These are phyloP conservation scores for Hypoxylon sp. DNA, from an alignment of 2,329 filamentous ascomycete genomes.

Conservation along the genomic window DNA sequence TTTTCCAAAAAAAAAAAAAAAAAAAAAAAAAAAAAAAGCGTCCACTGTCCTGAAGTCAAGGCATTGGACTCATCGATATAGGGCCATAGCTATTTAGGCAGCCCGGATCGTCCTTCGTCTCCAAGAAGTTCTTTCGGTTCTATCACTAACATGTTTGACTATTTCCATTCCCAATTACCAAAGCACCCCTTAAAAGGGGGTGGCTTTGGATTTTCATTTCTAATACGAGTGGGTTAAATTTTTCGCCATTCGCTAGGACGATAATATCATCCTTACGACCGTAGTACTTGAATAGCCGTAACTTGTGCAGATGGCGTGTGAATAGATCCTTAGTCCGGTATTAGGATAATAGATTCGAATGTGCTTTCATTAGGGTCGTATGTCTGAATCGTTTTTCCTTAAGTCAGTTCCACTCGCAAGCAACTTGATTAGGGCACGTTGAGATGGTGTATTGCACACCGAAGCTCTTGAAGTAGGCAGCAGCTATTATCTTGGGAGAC, in stretches of 20 bases:
- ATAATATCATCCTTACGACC: conserved; percentile 61
- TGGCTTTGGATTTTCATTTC: conserved; percentile 26
- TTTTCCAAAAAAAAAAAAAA: no score
- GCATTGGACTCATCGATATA: conserved; percentile 33
- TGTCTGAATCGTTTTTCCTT: no score
- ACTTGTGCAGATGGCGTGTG: conserved; percentile 55
- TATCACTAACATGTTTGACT: conserved; percentile 57
- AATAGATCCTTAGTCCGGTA: conserved; percentile 60
- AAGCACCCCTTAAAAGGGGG: conserved; percentile 31
- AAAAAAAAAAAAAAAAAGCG: no score
- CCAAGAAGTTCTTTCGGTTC: conserved; percentile 49
- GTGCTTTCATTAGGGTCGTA: no score
- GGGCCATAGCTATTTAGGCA: conserved; percentile 41
- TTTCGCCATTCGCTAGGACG: conserved; percentile 60
- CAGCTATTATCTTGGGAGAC: no score
- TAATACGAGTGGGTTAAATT: conserved; percentile 38
- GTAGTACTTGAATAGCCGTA: conserved; percentile 56
- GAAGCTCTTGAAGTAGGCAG: no score
- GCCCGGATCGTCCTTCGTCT: not conserved
- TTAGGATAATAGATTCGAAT: conserved; percentile 26
- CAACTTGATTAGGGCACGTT: no score
- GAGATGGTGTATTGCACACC: no score
- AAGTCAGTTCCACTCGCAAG: no score
- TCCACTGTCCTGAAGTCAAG: conserved; percentile 39
- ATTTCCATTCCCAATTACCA: conserved; percentile 55